Percentiles rank a stretch among this genome's conserved stretches.
phyloP scores from a whole-genome alignment of 768 basidiomycete species.

The Clitopilus hobsonii region DNA sequence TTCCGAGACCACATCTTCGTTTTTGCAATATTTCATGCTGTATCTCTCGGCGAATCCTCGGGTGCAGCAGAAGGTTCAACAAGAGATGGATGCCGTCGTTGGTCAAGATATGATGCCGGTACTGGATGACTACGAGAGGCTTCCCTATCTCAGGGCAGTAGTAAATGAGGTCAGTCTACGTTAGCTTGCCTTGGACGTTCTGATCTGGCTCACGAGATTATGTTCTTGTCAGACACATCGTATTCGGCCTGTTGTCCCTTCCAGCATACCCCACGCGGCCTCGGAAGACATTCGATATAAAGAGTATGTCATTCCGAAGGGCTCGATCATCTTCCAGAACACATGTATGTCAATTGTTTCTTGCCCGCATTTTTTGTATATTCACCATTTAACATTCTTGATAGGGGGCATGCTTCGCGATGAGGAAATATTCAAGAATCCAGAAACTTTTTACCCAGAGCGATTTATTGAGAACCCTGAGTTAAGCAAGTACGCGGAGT shows the following conservation, averaged over 20 bases:
- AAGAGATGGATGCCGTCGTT: conserved; percentile 22
- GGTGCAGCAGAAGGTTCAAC: conserved; percentile 16
- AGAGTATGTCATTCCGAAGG: not conserved
- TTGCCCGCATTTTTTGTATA: not conserved
- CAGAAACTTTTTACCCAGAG: not conserved
- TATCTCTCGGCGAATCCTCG: conserved; percentile 21
- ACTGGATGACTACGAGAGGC: conserved; percentile 16
- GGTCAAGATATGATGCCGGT: conserved; percentile 20
- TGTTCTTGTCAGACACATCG: conserved; percentile 9
- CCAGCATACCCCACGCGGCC: conserved; percentile 14
- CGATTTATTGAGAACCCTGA: not conserved
- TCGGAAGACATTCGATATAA: not conserved
- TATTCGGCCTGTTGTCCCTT: conserved; percentile 14
- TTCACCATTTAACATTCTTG: no score
- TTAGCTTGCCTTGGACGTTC: no score
- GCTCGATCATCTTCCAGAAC: not conserved
- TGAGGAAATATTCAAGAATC: not conserved
- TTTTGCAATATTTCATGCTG: conserved; percentile 21
- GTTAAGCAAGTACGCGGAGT: not conserved
- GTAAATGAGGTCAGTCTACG: conserved; percentile 6
- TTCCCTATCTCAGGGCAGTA: conserved; percentile 16
- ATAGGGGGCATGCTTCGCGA: not conserved
- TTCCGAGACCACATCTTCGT: conserved; percentile 21
- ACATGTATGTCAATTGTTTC: not conserved
- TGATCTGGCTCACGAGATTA: not conserved